phyloP scores from a whole-genome alignment of 305 asterid species.

The Solanum hybrid region DNA sequence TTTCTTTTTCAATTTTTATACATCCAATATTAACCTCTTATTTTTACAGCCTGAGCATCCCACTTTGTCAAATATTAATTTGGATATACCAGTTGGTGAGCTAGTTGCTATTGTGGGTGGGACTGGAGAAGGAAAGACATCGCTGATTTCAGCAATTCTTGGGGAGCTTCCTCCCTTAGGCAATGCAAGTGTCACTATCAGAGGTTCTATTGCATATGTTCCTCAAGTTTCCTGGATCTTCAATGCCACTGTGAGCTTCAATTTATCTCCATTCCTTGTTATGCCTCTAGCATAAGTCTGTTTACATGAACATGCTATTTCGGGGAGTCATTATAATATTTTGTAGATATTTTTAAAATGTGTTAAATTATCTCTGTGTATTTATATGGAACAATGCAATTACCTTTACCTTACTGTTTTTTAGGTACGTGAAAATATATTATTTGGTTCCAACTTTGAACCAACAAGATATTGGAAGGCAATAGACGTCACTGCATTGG shows the following conservation, averaged over 20 bases:
- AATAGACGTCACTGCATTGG: slow-evolving; percentile 62
- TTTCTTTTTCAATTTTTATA: neutral
- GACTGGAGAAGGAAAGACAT: slow-evolving; percentile 97
- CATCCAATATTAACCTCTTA: neutral
- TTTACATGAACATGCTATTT: neutral
- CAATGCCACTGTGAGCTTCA: slow-evolving; percentile 79
- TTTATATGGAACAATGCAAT: neutral
- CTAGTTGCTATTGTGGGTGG: slow-evolving; percentile 84
- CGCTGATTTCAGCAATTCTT: slow-evolving; percentile 85
- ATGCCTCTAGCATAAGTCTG: neutral
- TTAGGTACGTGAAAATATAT: slow-evolving; percentile 89
- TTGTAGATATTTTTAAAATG: neutral
- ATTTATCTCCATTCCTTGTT: neutral
- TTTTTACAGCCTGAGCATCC: slow-evolving; percentile 53
- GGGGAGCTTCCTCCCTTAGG: slow-evolving; percentile 81
- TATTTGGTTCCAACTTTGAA: slow-evolving; percentile 71
- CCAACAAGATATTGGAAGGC: slow-evolving; percentile 60
- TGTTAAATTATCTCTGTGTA: neutral
- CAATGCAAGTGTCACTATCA: slow-evolving; percentile 47
- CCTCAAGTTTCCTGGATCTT: slow-evolving; percentile 97
- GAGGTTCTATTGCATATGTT: slow-evolving; percentile 88
- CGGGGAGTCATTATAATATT: neutral
- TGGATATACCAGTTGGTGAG: slow-evolving; percentile 80
- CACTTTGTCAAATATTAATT: slow-evolving; percentile 64
- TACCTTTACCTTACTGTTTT: slow-evolving; percentile 1